These are phyloP conservation scores for Gossypium aridum DNA, from an alignment of 441 rosid genomes.

Conservation along the genomic window DNA sequence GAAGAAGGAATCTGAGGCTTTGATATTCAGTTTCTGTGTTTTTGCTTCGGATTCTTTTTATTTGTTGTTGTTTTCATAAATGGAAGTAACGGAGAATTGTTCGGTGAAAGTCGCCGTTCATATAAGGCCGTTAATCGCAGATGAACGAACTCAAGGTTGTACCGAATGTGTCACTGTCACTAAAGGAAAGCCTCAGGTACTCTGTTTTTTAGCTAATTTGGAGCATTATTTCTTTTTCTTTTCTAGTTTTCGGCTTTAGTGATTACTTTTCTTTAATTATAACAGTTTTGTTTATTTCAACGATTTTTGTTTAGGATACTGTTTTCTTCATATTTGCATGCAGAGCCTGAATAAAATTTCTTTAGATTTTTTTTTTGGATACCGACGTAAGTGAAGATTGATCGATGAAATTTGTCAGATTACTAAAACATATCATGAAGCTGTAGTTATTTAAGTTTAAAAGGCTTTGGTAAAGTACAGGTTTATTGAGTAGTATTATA, in stretches of 20 bases:
- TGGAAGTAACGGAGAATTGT: constrained; percentile 43
- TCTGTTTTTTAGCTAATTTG: background rate
- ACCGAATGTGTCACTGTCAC: constrained; percentile 55
- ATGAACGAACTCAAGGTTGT: constrained; percentile 56
- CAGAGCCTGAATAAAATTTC: background rate
- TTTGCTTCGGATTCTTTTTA: background rate
- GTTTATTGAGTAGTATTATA: background rate
- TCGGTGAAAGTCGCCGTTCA: constrained; percentile 62
- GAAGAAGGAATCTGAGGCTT: background rate
- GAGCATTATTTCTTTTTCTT: background rate
- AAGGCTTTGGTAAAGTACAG: background rate
- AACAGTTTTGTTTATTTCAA: background rate
- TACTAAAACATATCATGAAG: background rate
- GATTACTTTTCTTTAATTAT: background rate
- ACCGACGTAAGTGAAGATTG: too few species aligned
- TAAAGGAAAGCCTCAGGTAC: constrained; percentile 62
- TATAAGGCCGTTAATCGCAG: constrained; percentile 59
- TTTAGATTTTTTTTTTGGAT: background rate
- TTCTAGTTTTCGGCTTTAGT: background rate
- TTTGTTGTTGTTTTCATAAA: background rate
- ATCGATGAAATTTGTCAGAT: too few species aligned
- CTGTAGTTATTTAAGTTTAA: background rate
- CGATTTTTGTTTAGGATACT: background rate
- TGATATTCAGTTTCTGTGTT: background rate
- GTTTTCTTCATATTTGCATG: background rate